Conservation (phyloP, 257 asterid genomes). For the Solanum acaule region DNA sequence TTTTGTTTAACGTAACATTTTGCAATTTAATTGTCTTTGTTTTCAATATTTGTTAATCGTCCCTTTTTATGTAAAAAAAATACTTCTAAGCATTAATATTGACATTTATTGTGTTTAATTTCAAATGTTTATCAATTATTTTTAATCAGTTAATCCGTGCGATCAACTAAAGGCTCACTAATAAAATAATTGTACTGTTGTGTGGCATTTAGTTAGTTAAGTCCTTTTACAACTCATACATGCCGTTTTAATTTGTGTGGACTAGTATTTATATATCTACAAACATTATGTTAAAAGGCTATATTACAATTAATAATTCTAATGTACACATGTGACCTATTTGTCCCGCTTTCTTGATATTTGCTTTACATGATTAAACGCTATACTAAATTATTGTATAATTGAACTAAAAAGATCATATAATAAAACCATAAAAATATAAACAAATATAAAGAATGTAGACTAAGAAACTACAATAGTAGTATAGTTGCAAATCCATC, state of each 20-base stretch:
- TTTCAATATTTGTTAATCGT: background rate
- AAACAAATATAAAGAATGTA: background rate
- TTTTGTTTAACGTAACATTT: background rate
- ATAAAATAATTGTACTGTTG: background rate
- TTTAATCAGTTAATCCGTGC: background rate
- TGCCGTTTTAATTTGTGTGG: background rate
- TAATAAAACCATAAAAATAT: background rate
- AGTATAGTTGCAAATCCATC: background rate
- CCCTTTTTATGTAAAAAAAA: background rate
- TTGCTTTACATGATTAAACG: background rate
- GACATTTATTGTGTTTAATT: no score
- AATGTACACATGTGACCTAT: background rate
- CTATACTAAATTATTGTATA: background rate
- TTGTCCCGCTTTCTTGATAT: background rate
- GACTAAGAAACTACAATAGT: background rate
- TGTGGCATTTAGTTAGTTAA: background rate
- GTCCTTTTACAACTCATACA: background rate
- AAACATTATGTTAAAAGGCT: background rate
- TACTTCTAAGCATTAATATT: background rate
- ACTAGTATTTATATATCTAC: background rate
- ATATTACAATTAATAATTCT: background rate
- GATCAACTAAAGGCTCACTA: background rate
- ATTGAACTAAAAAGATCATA: background rate
- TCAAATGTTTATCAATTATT: no score
- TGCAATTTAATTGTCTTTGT: background rate